Percentiles rank a stretch among this genome's conserved stretches.
These are phyloP conservation scores for Cucumis sativus DNA, from an alignment of 306 rosid genomes.

Conservation along the genomic window Cucumber_9930_V3 NC_026657.2:27120501-27121000, in stretches of 20 bases:
- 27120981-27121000: conserved; percentile 88
- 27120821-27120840: not conserved
- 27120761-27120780: not conserved
- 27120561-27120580: not conserved
- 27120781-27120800: not conserved
- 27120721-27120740: not conserved
- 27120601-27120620: not conserved
- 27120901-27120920: not conserved
- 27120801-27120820: not conserved
- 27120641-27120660: not conserved
- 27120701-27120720: not conserved
- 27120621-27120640: not conserved
- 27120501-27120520: not conserved
- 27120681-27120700: not conserved
- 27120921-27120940: not conserved
- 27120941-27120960: not conserved
- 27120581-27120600: not conserved
- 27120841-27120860: not conserved
- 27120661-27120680: not conserved
- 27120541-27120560: not conserved
- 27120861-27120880: not conserved
- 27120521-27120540: not conserved
- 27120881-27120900: not conserved
- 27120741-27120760: not conserved
- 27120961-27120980: conserved; percentile 55